A percentile compares a stretch with the other conserved stretches of the same genome.
Evolutionary conservation across 192 early-diverging fungal species (phyloP).

Genomic region (Haplosporangium gracile): DNA sequence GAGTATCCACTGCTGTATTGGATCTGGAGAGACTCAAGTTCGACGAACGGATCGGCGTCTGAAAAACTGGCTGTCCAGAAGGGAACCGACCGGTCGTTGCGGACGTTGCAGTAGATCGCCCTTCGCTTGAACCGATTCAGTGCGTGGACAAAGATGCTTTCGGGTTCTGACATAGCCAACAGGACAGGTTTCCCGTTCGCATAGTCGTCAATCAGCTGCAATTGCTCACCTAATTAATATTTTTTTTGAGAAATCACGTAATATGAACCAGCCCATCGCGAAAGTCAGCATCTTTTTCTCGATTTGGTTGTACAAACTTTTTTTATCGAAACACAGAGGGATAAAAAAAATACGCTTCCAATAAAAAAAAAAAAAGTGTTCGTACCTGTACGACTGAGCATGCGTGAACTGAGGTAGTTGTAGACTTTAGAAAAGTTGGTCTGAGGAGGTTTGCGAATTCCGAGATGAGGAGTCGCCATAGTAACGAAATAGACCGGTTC

Average conservation of each 20-base stretch:
- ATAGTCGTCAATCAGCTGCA: conserved; percentile 56
- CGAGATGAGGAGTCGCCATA: conserved; percentile 70
- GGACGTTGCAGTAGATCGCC: conserved; percentile 60
- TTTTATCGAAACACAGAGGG: not conserved
- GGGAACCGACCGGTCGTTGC: conserved; percentile 64
- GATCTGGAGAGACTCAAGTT: conserved; percentile 53
- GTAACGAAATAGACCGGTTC: conserved; percentile 60
- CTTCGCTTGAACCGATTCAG: conserved; percentile 57
- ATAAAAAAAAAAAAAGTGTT: not conserved
- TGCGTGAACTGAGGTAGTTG: conserved; percentile 46
- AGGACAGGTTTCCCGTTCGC: conserved; percentile 48
- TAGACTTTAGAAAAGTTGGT: conserved; percentile 28
- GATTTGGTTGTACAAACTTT: not conserved
- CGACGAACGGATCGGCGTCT: conserved; percentile 56
- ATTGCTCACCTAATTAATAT: conserved; percentile 41
- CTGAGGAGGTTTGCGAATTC: conserved; percentile 36
- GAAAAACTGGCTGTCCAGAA: conserved; percentile 68
- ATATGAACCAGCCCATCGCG: not conserved
- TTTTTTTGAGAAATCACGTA: too few relatives aligned
- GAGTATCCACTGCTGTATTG: conserved; percentile 34
- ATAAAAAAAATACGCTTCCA: not conserved
- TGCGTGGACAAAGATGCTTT: conserved; percentile 51
- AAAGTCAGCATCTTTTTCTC: not conserved
- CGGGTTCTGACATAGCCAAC: conserved; percentile 49
- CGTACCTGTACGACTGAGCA: conserved; percentile 61